Conservation (phyloP, 495 filamentous ascomycete species). For the Elasticomyces elasticus region DNA sequence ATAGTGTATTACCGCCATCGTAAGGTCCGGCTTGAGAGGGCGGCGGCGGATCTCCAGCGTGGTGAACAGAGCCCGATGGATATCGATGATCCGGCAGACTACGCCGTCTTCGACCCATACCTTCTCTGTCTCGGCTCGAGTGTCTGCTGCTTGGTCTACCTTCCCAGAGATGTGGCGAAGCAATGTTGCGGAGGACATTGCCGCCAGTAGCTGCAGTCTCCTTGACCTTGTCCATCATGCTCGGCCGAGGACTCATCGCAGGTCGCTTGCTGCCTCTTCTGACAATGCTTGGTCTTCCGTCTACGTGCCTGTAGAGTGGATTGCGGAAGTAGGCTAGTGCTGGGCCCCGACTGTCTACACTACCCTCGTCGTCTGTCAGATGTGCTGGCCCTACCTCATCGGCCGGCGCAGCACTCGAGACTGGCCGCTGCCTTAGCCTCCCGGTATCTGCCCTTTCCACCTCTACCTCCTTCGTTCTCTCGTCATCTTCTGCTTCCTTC, state of each 20-base stretch:
- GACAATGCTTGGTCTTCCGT: constrained; percentile 28
- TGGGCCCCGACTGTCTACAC: constrained; percentile 25
- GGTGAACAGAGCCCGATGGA: constrained; percentile 1
- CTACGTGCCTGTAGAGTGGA: constrained; percentile 30
- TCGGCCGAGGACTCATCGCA: constrained; percentile 14
- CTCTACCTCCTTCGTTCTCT: constrained; percentile 13
- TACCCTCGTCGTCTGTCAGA: constrained; percentile 26
- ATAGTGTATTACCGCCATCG: constrained; percentile 1
- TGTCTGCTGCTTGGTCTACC: constrained; percentile 9
- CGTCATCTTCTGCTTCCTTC: constrained; percentile 28
- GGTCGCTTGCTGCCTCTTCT: constrained; percentile 18
- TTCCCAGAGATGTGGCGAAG: constrained; percentile 24
- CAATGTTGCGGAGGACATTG: constrained; percentile 20
- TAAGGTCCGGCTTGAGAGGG: not conserved
- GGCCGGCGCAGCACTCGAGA: not conserved
- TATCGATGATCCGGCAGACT: constrained; percentile 17
- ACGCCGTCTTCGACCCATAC: constrained; percentile 8
- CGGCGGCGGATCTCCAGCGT: constrained; percentile 15
- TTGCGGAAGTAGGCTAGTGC: constrained; percentile 34
- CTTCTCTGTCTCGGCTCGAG: constrained; percentile 9
- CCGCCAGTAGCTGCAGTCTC: constrained; percentile 24
- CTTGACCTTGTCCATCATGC: constrained; percentile 28
- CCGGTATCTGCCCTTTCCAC: constrained; percentile 18
- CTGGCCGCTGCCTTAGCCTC: constrained; percentile 12
- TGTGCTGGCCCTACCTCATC: constrained; percentile 2